phyloP scores from a whole-genome alignment of 257 asterid species.

The Coffea eugenioides region DNA sequence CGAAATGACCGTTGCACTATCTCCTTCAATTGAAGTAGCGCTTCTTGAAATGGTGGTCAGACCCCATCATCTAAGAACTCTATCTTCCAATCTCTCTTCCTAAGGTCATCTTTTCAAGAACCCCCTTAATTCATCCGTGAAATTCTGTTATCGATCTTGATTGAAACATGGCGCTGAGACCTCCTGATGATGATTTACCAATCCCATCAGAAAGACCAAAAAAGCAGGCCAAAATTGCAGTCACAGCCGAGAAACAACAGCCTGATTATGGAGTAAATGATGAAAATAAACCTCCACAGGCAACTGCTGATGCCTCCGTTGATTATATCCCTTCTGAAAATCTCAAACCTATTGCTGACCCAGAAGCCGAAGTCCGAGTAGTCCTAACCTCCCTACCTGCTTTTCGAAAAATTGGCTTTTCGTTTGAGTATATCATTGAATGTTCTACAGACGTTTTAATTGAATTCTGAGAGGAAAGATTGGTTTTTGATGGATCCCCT shows the following conservation, averaged over 20 bases:
- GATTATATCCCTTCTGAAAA: conserved; percentile 72
- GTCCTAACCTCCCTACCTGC: background rate
- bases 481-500: background rate
- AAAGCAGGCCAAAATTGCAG: conserved; percentile 57
- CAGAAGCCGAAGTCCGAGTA: conserved; percentile 66
- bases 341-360: conserved; percentile 56
- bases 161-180: conserved; percentile 71
- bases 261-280: conserved; percentile 54
- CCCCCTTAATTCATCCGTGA: background rate
- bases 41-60: background rate
- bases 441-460: background rate
- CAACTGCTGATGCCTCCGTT: conserved; percentile 51
- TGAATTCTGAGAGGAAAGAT: background rate
- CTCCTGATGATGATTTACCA: conserved; percentile 78
- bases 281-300: conserved; percentile 59
- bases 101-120: conserved; percentile 8
- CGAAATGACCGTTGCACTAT: conserved; percentile 64
- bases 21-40: conserved; percentile 17
- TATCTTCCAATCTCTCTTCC: conserved; percentile 13
- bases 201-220: conserved; percentile 64
- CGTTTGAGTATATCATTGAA: background rate
- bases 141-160: background rate
- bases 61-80: conserved; percentile 21
- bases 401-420: background rate
- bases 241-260: conserved; percentile 43